Evolutionary conservation across 306 rosid species (phyloP), one percentile per base, ranked within the genome.

Genomic region (Medicago lupulina): DNA sequence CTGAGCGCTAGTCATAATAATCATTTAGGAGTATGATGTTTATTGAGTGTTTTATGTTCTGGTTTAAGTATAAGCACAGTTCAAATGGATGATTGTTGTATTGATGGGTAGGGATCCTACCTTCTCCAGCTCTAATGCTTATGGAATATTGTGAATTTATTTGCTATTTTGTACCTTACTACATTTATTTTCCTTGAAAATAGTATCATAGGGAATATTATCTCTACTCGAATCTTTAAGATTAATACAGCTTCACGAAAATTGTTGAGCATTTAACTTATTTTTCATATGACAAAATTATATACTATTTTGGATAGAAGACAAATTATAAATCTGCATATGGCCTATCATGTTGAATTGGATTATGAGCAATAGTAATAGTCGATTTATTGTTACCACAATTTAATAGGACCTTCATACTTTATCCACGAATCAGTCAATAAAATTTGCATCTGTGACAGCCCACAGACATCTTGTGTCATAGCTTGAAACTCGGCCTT

Each of bases 21-120:
- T 31, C 53, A 40, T 53, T 57, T 66, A 55, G 19, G 44, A 43
- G 60, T n/a, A 17, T 50, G 11, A 63, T 59, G 18, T 55, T 58
- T 34, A 54, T n/a, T 64, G 21, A 80, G 19, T 23, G 57, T 8
- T 49, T 76, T 70, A 49, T 51, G 41, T 58, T 50, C 58, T 41
- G 21, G 34, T 41, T 58, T 15, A 73, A 73, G 64, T 58, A 58
- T 58, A 49, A 49, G 36, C 34, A 54, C 61, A 57, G 36, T 57
- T 25, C 63, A 57, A 57, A 57, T 57, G 63, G 63, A 11, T 57
- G n/a, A 9, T 57, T 57, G 63, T 21, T 57, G 15, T 57, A 57
- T 8, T 10, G 36, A 23, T 13, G 63, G 15, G 21, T 57, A 57
- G n/a, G 15, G 14, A 57, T 21, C 62, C 62, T 57, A 57, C 14